Conservation (phyloP, 306 rosid species). For the Dalbergia oliveri region DNA sequence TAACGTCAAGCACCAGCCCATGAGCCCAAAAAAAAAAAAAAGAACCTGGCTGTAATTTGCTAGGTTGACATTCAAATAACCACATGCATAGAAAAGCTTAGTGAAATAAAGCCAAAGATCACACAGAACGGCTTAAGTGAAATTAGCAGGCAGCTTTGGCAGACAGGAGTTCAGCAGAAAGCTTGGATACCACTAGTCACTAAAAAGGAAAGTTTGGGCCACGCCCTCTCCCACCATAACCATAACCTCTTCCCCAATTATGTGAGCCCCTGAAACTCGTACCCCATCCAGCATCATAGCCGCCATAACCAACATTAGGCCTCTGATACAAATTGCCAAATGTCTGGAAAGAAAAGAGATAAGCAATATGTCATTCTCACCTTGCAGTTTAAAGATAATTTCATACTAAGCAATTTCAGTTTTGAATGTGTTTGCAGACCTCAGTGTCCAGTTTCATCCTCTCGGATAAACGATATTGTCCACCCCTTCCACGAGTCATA, state of each 20-base stretch:
- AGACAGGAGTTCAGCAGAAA: constrained; percentile 28
- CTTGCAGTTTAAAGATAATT: constrained; percentile 19
- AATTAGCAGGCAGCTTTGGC: constrained; percentile 32
- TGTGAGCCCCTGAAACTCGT: constrained; percentile 51
- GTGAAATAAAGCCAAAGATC: constrained; percentile 39
- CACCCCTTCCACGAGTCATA: constrained; percentile 63
- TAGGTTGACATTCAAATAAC: constrained; percentile 42
- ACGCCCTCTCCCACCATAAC: constrained; percentile 59
- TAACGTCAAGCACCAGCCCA: constrained; percentile 55
- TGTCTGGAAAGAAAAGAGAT: constrained; percentile 57
- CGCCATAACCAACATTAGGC: constrained; percentile 53
- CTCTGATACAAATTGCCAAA: constrained; percentile 65
- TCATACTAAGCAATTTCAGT: constrained; percentile 32
- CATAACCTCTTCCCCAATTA: constrained; percentile 65
- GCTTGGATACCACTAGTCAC: constrained; percentile 41
- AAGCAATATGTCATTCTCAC: constrained; percentile 7
- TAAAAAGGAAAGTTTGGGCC: constrained; percentile 57
- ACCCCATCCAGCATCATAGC: constrained; percentile 61
- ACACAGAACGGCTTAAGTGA: constrained; percentile 32
- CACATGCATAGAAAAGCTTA: constrained; percentile 26
- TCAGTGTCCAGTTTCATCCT: constrained; percentile 62
- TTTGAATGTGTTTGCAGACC: constrained; percentile 55
- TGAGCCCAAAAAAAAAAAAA: constrained; percentile 39
- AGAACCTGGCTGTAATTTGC: constrained; percentile 50
- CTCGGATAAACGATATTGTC: constrained; percentile 59